Percentiles rank a stretch among this genome's conserved stretches.
phyloP scores from a whole-genome alignment of 1,284 basidiomycete genomes.

The Ustilago lituana region DNA sequence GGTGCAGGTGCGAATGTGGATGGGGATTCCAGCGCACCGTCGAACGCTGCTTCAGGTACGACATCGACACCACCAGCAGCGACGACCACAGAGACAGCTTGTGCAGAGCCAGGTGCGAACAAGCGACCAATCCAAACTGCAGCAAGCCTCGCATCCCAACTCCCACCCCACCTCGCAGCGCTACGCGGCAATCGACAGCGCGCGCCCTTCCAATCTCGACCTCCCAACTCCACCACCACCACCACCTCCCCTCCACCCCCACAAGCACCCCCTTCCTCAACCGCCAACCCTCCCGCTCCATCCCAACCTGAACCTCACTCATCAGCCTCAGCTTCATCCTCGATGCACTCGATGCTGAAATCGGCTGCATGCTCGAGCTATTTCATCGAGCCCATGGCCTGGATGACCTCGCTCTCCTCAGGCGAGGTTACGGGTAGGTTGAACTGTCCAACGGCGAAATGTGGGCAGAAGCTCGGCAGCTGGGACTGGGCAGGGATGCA shows the following conservation, averaged over 20 bases:
- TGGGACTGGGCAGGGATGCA: constrained; percentile 96
- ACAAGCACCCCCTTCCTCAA: neutral
- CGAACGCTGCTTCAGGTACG: neutral
- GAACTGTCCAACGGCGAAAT: constrained; percentile 87
- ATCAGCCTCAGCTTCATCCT: neutral
- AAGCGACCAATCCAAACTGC: constrained; percentile 43
- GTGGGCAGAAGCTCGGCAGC: constrained; percentile 87
- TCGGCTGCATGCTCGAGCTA: constrained; percentile 85
- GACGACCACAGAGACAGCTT: neutral
- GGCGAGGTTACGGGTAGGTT: constrained; percentile 88
- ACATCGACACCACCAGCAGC: constrained; percentile 2
- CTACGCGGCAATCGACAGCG: constrained; percentile 33
- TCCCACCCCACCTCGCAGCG: constrained; percentile 59
- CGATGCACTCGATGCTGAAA: constrained; percentile 40
- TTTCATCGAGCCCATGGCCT: constrained; percentile 95
- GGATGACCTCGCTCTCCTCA: constrained; percentile 86
- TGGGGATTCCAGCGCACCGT: too few species aligned
- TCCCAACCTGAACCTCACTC: neutral
- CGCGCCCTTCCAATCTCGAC: neutral
- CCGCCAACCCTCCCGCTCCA: neutral
- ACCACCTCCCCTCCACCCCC: neutral
- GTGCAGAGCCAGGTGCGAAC: neutral
- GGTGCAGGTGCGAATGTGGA: too few species aligned
- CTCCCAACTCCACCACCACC: constrained; percentile 1
- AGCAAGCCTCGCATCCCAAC: constrained; percentile 44